Conservation (phyloP, 2,329 filamentous ascomycete species). For the Clarireedia monteithiana region DNA sequence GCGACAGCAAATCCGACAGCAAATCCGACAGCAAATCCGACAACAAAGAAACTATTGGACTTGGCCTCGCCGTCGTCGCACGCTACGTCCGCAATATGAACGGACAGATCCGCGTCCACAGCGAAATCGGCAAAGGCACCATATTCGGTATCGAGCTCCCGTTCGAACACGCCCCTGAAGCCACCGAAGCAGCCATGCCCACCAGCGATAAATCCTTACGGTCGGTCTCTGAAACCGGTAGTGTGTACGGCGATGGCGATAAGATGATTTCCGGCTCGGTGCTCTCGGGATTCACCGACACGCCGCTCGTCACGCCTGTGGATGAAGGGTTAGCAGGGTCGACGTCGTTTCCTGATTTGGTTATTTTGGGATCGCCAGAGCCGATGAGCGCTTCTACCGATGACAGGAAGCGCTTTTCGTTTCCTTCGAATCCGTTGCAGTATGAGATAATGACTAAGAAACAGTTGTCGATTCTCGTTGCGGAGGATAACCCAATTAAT, state of each 20-base stretch:
- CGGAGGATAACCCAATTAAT: conserved; percentile 85
- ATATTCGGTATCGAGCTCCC: conserved; percentile 19
- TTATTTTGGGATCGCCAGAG: background rate
- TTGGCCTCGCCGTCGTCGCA: conserved; percentile 22
- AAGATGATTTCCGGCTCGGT: background rate
- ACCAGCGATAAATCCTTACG: background rate
- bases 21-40: background rate
- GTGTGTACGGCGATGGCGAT: background rate
- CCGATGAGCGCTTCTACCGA: background rate
- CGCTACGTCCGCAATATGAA: conserved; percentile 18
- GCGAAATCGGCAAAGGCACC: conserved; percentile 16
- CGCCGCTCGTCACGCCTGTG: background rate
- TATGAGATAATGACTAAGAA: background rate
- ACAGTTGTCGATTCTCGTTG: conserved; percentile 54
- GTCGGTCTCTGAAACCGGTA: background rate
- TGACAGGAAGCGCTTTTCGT: background rate
- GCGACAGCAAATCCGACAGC: background rate
- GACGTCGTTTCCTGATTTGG: conserved; percentile 1
- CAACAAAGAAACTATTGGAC: conserved; percentile 12
- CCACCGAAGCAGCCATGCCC: background rate
- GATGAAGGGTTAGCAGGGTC: background rate
- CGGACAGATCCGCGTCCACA: conserved; percentile 19
- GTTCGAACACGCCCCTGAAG: conserved; percentile 12
- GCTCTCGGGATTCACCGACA: background rate
- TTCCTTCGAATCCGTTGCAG: background rate